Conservation (phyloP, 2,329 filamentous ascomycete genomes). For the Fusarium sp. region DNA sequence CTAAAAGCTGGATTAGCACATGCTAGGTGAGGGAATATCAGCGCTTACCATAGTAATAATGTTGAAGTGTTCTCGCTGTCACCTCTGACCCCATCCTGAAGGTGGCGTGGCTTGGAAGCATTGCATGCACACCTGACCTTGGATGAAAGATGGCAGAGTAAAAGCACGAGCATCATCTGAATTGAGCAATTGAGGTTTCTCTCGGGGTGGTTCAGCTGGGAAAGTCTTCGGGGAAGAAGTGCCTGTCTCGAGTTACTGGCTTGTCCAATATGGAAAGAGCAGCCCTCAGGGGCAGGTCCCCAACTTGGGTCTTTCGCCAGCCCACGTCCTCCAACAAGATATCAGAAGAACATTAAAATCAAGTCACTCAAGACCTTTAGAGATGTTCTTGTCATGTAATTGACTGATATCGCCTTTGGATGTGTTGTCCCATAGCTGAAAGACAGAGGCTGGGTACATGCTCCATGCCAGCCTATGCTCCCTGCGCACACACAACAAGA, state of each 20-base stretch:
- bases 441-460: too few species aligned
- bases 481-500: too few species aligned
- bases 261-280: background rate
- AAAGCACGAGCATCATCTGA: background rate
- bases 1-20: fast-evolving
- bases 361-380: too few species aligned
- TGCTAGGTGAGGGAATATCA: too few species aligned
- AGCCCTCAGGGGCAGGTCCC: background rate
- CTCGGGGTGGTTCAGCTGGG: fast-evolving
- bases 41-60: background rate
- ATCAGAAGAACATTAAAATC: too few species aligned
- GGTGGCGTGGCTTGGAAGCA: fast-evolving
- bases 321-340: background rate
- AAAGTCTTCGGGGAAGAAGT: background rate
- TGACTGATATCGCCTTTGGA: fast-evolving
- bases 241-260: background rate
- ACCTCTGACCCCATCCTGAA: fast-evolving
- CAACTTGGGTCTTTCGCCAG: background rate
- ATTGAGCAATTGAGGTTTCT: fast-evolving
- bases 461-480: too few species aligned
- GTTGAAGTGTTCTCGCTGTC: background rate
- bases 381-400: too few species aligned
- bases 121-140: fast-evolving
- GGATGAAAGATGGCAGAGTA: too few species aligned
- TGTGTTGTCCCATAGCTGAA: background rate